A percentile compares a stretch with the other conserved stretches of the same genome.
These are phyloP conservation scores for Cladosporium sp. DNA, from an alignment of 2,329 filamentous ascomycete genomes.

Conservation along the genomic window DNA sequence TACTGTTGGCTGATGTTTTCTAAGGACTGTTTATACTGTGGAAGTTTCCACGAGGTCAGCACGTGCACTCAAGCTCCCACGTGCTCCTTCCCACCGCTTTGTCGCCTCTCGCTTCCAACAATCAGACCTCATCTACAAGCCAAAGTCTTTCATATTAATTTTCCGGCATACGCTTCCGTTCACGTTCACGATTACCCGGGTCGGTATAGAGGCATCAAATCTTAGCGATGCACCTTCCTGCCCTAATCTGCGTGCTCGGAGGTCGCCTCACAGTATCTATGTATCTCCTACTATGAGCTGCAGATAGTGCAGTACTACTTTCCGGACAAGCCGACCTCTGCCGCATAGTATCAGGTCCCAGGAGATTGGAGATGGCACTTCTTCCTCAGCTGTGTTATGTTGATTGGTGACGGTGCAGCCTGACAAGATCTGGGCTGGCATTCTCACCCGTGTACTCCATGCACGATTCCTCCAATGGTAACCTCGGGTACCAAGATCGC, in stretches of 20 bases:
- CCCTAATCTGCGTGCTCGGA: background rate
- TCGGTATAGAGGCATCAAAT: background rate
- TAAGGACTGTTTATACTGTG: background rate
- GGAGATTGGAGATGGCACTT: background rate
- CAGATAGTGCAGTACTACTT: background rate
- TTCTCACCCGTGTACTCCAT: background rate
- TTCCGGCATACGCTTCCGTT: background rate
- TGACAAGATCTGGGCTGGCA: slow-evolving; percentile 1
- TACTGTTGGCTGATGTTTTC: background rate
- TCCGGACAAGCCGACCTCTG: background rate
- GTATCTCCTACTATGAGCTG: background rate
- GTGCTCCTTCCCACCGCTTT: background rate
- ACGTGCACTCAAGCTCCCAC: background rate
- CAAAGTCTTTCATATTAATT: background rate
- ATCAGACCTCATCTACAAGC: background rate
- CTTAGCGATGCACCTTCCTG: background rate
- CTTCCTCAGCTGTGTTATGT: background rate
- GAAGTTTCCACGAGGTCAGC: background rate
- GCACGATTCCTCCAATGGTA: slow-evolving; percentile 5
- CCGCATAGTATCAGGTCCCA: background rate
- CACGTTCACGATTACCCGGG: background rate
- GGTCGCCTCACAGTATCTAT: background rate
- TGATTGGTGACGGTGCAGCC: background rate
- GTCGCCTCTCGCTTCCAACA: background rate
- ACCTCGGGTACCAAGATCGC: background rate